Evolutionary conservation across 176 grass and related monocot species (phyloP), one percentile per base, ranked within the genome.

Genomic region (Oryza rufipogon): DNA sequence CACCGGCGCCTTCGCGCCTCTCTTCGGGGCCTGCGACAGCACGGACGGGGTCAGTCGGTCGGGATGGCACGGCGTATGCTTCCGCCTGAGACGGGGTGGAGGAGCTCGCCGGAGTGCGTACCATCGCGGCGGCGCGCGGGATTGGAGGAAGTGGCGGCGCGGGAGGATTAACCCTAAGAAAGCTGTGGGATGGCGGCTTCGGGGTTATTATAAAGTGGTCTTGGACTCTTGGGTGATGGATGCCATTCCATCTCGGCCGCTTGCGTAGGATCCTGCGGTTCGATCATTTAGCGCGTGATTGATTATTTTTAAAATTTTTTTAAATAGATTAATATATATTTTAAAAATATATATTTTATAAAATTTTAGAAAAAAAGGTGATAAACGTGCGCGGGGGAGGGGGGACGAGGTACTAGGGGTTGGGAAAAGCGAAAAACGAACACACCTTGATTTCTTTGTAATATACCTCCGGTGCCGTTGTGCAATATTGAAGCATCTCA

Each of bases 21-120:
- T 81, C 64, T 87, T 87, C 56, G 85, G 85, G 28, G 85, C 70
- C 77, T 87, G 77, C 58, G 7, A 11, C 23, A 84, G 17, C 42
- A 32, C 13, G 32, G 13, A 51, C 22, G 26, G 71, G 30, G 30
- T 32, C 30, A 32, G 42, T 42, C 20, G 1, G 70, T 6, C 70
- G 2, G 19, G 11, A 71, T 22, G 34, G 36, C 20, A 11, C 5
- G 17, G 9, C 38, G 0, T 3, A 0, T 3, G 9, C 11, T 38
- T 42, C 25, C 25, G 41, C 70, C 5, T 11, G 39, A 14, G 41
- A 5, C 20, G 20, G 20, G 49, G 28, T 64, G 20, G 70, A 11
- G 20, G 70, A 11, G 22, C 25, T 46, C 44, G 71, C 45, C 70
- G 22, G 58, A 4, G 30, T 26, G 15, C 71, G 26, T 68, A 84